Percentiles rank a stretch among this genome's conserved stretches.
phyloP scores from a whole-genome alignment of 352 stramenopile species.

The Phytophthora ramorum region DNA sequence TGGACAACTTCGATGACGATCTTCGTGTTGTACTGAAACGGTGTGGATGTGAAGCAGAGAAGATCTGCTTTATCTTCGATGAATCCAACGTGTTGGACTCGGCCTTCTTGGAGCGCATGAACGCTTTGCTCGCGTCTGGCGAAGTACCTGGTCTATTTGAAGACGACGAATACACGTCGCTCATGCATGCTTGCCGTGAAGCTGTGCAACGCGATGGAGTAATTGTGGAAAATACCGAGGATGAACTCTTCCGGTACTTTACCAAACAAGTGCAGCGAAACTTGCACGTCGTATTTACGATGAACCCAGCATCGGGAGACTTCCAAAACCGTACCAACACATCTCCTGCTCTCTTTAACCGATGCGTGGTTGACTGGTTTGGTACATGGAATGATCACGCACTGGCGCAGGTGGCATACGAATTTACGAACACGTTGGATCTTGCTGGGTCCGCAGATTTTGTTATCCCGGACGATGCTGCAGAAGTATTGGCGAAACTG shows the following conservation, averaged over 20 bases:
- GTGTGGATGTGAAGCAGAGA: conserved; percentile 98
- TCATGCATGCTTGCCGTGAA: conserved; percentile 97
- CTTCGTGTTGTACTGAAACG: conserved; percentile 97
- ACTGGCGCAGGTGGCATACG: conserved; percentile 98
- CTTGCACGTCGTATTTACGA: conserved; percentile 99
- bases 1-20: conserved; percentile 99
- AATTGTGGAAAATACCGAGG: conserved; percentile 94
- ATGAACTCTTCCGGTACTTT: conserved; percentile 97
- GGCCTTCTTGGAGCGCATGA: conserved; percentile 99
- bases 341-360: conserved; percentile 99
- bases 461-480: conserved; percentile 51
- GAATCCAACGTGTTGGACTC: conserved; percentile 98
- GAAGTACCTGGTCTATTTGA: conserved; percentile 99
- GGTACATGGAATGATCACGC: conserved; percentile 98
- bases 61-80: conserved; percentile 99
- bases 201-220: conserved; percentile 92
- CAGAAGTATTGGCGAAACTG: conserved; percentile 57
- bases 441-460: conserved; percentile 92
- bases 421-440: conserved; percentile 97
- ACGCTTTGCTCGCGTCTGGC: conserved; percentile 98
- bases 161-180: conserved; percentile 97
- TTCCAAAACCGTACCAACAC: conserved; percentile 98
- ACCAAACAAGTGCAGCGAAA: conserved; percentile 98
- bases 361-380: conserved; percentile 99
- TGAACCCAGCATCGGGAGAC: conserved; percentile 98